Evolutionary conservation across 2,329 filamentous ascomycete species (phyloP).

Genomic region (Hysterium pulicare): DNA sequence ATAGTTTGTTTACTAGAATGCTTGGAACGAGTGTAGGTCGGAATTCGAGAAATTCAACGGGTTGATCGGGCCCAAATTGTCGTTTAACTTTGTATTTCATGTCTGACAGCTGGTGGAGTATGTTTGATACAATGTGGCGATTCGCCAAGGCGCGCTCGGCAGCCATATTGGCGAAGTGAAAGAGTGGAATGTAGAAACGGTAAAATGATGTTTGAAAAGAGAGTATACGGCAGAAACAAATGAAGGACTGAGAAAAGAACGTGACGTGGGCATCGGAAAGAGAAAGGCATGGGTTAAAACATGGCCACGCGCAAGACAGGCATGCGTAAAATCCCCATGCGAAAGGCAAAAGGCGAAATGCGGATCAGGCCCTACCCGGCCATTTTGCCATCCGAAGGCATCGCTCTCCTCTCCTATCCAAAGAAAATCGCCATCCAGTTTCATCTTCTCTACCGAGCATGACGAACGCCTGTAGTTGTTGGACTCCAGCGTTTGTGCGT

Average conservation of each 20-base stretch:
- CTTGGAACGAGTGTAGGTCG: constrained; percentile 31
- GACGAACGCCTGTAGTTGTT: no score
- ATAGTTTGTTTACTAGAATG: constrained; percentile 30
- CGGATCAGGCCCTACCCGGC: no score
- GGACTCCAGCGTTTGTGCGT: no score
- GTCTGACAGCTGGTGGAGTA: constrained; percentile 27
- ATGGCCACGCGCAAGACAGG: neutral
- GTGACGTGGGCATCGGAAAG: neutral
- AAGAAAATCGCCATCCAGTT: no score
- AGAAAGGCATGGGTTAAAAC: neutral
- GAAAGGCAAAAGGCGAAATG: no score
- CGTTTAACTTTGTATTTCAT: constrained; percentile 29
- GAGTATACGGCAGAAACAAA: neutral
- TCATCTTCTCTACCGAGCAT: no score
- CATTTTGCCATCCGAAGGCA: no score
- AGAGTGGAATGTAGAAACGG: constrained; percentile 1
- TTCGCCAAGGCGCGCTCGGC: constrained; percentile 18
- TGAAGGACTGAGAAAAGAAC: neutral
- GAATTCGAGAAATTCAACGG: constrained; percentile 32
- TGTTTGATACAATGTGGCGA: constrained; percentile 21
- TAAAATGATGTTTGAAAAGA: neutral
- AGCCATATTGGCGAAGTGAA: constrained; percentile 18
- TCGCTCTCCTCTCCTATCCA: no score
- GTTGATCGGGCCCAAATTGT: constrained; percentile 28
- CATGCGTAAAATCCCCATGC: no score